These are phyloP conservation scores for Chlorella sorokiniana DNA, from an alignment of 139 green algal genomes.

Conservation along the genomic window DNA sequence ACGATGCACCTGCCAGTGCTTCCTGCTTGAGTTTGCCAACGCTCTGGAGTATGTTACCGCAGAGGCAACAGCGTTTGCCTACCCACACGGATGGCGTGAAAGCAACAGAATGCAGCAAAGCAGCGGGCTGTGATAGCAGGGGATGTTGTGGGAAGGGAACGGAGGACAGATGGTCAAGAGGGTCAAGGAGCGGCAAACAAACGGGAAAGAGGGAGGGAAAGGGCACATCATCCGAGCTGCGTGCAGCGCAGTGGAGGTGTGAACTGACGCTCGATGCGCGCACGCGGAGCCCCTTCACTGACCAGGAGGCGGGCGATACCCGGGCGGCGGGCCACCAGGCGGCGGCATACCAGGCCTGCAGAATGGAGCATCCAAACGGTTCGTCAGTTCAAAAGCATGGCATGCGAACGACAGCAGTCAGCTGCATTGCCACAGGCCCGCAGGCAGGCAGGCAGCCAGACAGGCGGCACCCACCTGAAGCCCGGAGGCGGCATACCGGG, in stretches of 20 bases:
- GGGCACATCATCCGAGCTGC: too few relatives aligned
- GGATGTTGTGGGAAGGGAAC: too few relatives aligned
- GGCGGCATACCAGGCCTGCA: constrained; percentile 64
- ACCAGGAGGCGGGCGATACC: constrained; percentile 46
- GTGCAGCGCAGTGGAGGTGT: too few relatives aligned
- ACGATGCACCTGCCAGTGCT: too few relatives aligned
- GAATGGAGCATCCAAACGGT: background rate
- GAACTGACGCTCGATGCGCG: background rate
- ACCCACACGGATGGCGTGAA: too few relatives aligned
- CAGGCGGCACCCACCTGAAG: constrained; percentile 1
- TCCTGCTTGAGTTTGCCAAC: background rate
- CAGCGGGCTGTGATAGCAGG: too few relatives aligned
- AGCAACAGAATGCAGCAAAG: too few relatives aligned
- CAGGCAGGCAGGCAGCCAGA: background rate
- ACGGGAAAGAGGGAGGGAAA: too few relatives aligned
- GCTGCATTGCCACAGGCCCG: background rate
- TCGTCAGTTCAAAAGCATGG: background rate
- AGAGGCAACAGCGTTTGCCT: background rate
- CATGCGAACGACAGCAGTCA: background rate
- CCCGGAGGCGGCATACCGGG: constrained; percentile 37
- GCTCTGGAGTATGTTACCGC: background rate
- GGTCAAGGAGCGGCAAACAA: too few relatives aligned
- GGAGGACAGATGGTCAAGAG: too few relatives aligned
- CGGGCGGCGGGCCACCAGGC: constrained; percentile 60
- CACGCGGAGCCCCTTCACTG: constrained; percentile 6